Evolutionary conservation across 352 stramenopile species (phyloP).

Genomic region (Phytophthora hybrid): DNA sequence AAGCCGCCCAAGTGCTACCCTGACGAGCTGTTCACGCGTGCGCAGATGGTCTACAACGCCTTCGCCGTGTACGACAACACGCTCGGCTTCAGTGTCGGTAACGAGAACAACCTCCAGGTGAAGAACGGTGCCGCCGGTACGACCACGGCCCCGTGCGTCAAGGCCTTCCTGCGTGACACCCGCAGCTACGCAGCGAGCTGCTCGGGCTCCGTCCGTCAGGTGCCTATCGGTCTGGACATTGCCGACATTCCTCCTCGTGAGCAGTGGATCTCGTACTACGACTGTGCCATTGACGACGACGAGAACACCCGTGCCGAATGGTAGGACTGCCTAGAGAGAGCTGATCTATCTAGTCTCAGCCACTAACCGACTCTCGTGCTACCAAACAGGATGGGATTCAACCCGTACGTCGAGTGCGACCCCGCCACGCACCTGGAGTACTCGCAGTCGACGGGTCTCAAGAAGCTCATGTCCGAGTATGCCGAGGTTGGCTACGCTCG

Average conservation of each 20-base stretch:
- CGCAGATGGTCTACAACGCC: conserved; percentile 72
- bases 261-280: conserved; percentile 70
- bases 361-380: not conserved
- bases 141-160: conserved; percentile 63
- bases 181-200: conserved; percentile 61
- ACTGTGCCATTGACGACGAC: conserved; percentile 62
- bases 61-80: conserved; percentile 83
- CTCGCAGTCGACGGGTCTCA: conserved; percentile 60
- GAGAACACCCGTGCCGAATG: conserved; percentile 65
- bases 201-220: conserved; percentile 45
- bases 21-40: conserved; percentile 59
- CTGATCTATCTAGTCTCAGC: not conserved
- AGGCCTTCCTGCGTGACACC: conserved; percentile 68
- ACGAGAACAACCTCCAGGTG: conserved; percentile 66
- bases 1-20: conserved; percentile 65
- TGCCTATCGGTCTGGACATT: conserved; percentile 74
- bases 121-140: conserved; percentile 36
- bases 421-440: conserved; percentile 60
- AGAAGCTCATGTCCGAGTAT: conserved; percentile 75
- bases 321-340: conserved; percentile 17
- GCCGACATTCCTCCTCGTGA: conserved; percentile 62
- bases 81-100: conserved; percentile 64
- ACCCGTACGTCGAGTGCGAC: conserved; percentile 73
- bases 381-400: conserved; percentile 48
- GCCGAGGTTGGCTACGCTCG: conserved; percentile 50